Evolutionary conservation across 2,329 filamentous ascomycete genomes (phyloP).

Genomic region (Cadophora gregata): DNA sequence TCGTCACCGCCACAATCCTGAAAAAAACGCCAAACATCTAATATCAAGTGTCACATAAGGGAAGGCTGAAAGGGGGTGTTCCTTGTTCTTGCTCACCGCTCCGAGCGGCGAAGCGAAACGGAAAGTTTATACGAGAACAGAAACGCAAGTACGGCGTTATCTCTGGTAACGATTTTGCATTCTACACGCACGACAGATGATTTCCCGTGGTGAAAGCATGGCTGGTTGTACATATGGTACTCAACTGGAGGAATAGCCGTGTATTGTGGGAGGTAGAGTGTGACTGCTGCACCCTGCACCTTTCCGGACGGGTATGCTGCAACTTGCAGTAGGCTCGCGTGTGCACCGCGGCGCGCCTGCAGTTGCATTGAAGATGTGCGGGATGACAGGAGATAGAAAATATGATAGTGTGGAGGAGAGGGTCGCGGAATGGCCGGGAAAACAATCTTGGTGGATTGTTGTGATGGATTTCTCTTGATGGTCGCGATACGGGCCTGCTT

Average conservation of each 20-base stretch:
- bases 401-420: not conserved
- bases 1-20: slow-evolving; percentile 11
- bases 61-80: slow-evolving; percentile 2
- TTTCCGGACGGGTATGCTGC: slow-evolving; percentile 11
- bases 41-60: slow-evolving; percentile 13
- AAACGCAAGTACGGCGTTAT: not conserved
- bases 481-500: slow-evolving; percentile 6
- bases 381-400: slow-evolving; percentile 6
- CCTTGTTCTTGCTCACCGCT: slow-evolving; percentile 14
- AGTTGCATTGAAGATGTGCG: slow-evolving; percentile 15
- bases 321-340: slow-evolving; percentile 7
- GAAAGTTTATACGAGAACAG: slow-evolving; percentile 10
- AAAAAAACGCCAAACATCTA: not conserved
- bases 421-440: slow-evolving; percentile 1
- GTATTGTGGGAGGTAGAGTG: slow-evolving; percentile 1
- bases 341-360: slow-evolving; percentile 10
- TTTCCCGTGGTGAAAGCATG: slow-evolving; percentile 13
- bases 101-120: not conserved
- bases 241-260: slow-evolving; percentile 10
- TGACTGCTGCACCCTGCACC: slow-evolving; percentile 12
- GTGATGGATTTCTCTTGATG: not conserved
- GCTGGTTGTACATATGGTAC: slow-evolving; percentile 8
- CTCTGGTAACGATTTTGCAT: not conserved
- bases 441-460: not conserved
- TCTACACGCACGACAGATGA: not conserved